Conservation (phyloP, 1,284 basidiomycete species). For the Cryptococcus amylolentus region DNA sequence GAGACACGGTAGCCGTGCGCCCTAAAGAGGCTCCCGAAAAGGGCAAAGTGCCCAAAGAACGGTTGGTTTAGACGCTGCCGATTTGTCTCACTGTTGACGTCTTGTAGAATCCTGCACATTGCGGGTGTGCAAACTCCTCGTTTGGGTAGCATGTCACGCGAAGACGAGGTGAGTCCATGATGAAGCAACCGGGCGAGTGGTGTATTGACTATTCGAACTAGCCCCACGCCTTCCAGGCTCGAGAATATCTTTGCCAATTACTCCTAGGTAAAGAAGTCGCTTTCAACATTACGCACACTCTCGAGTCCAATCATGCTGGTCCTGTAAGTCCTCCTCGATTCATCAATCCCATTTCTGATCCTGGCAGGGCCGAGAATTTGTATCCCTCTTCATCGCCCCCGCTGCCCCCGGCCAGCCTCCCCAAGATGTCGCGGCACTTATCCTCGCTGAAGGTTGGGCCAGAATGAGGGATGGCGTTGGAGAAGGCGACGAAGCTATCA, state of each 20-base stretch:
- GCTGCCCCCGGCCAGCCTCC: conserved; percentile 47
- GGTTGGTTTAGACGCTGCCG: conserved; percentile 53
- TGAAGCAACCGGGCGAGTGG: neutral
- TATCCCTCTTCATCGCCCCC: conserved; percentile 44
- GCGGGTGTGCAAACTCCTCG: conserved; percentile 78
- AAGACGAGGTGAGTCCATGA: conserved; percentile 68
- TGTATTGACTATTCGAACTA: conserved; percentile 36
- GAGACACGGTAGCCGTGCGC: conserved; percentile 79
- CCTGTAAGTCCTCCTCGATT: conserved; percentile 7
- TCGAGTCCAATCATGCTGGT: conserved; percentile 14
- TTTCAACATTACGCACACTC: conserved; percentile 45
- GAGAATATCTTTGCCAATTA: conserved; percentile 82
- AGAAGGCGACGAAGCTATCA: conserved; percentile 45
- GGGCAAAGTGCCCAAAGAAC: conserved; percentile 81
- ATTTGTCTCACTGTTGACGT: neutral
- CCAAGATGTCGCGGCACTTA: conserved; percentile 68
- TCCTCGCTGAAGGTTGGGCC: conserved; percentile 84
- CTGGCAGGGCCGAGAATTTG: conserved; percentile 46
- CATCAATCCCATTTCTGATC: neutral
- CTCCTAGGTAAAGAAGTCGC: conserved; percentile 78
- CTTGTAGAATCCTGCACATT: conserved; percentile 72
- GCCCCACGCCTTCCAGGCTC: conserved; percentile 87
- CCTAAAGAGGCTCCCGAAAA: conserved; percentile 66
- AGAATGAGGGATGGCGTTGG: conserved; percentile 73
- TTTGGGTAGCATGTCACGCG: conserved; percentile 70